phyloP scores from a whole-genome alignment of 257 asterid species.

The Henckelia pumila region DNA sequence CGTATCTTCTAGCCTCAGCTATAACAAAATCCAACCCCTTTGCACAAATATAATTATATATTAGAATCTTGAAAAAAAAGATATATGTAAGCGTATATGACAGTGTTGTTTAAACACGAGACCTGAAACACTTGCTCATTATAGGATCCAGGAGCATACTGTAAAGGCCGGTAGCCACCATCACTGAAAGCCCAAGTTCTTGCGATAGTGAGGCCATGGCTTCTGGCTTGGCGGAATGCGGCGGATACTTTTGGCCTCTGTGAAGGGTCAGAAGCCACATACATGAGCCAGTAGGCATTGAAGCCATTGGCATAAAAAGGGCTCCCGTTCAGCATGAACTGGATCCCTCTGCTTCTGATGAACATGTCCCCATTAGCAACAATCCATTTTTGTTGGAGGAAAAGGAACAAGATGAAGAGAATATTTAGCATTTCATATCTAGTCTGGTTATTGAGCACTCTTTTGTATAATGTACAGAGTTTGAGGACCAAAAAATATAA shows the following conservation, averaged over 20 bases:
- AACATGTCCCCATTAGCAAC: slow-evolving; percentile 42
- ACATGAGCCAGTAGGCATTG: slow-evolving; percentile 97
- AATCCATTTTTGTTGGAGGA: slow-evolving; percentile 43
- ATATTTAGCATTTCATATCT: slow-evolving; percentile 16
- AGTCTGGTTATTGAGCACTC: not conserved
- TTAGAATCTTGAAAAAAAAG: not conserved
- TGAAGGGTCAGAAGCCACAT: slow-evolving; percentile 71
- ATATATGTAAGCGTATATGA: not conserved
- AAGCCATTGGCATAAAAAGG: slow-evolving; percentile 86
- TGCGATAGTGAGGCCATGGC: slow-evolving; percentile 74
- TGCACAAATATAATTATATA: not conserved
- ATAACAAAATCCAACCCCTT: slow-evolving; percentile 94
- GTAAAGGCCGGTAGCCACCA: slow-evolving; percentile 76
- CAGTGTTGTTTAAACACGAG: not conserved
- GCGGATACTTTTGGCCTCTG: slow-evolving; percentile 64
- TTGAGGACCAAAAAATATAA: too few species aligned
- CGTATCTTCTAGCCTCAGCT: slow-evolving; percentile 72
- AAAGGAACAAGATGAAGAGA: slow-evolving; percentile 32
- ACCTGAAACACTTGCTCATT: slow-evolving; percentile 72
- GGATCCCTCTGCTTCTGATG: slow-evolving; percentile 58
- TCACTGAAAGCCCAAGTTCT: slow-evolving; percentile 97
- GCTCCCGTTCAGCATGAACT: slow-evolving; percentile 60
- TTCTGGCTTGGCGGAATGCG: slow-evolving; percentile 70
- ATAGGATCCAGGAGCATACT: slow-evolving; percentile 70
- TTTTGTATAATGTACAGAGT: not conserved